Evolutionary conservation across 495 filamentous ascomycete species (phyloP).

Genomic region (Aspergillus wentii): DNA sequence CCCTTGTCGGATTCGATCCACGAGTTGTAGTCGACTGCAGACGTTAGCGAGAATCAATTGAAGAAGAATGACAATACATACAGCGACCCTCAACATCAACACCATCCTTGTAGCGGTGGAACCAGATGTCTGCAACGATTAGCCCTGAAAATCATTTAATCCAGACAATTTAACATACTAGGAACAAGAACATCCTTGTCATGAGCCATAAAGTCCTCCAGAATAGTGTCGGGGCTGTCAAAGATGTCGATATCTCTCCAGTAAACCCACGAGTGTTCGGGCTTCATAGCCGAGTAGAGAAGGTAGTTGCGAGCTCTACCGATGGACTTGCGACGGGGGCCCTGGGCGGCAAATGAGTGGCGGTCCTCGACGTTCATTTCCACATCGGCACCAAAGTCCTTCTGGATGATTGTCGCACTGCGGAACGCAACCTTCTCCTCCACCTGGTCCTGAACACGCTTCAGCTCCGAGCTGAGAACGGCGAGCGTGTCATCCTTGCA

Average conservation of each 20-base stretch:
- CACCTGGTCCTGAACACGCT: conserved; percentile 78
- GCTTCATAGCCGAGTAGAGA: conserved; percentile 75
- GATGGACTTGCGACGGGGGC: conserved; percentile 84
- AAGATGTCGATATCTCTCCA: conserved; percentile 97
- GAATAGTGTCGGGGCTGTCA: conserved; percentile 79
- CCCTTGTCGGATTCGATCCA: conserved; percentile 93
- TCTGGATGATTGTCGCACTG: conserved; percentile 77
- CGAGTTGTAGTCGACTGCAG: conserved; percentile 92
- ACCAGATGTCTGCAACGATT: conserved; percentile 77
- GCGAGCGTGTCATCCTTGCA: conserved; percentile 85
- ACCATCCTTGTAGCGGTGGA: conserved; percentile 82
- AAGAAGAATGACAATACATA: conserved; percentile 37
- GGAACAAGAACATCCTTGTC: conserved; percentile 91
- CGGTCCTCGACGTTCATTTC: conserved; percentile 74
- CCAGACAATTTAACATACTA: conserved; percentile 55
- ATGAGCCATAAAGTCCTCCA: conserved; percentile 94
- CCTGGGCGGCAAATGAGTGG: conserved; percentile 84
- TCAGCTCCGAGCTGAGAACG: conserved; percentile 71
- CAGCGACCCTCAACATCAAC: conserved; percentile 91
- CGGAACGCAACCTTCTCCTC: conserved; percentile 72
- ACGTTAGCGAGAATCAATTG: conserved; percentile 8
- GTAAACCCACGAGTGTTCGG: conserved; percentile 97
- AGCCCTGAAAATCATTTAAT: background rate
- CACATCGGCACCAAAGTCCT: conserved; percentile 73
- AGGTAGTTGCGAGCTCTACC: conserved; percentile 89